Conservation (phyloP, 2,329 filamentous ascomycete genomes). For the Alternaria tenuissima region DNA sequence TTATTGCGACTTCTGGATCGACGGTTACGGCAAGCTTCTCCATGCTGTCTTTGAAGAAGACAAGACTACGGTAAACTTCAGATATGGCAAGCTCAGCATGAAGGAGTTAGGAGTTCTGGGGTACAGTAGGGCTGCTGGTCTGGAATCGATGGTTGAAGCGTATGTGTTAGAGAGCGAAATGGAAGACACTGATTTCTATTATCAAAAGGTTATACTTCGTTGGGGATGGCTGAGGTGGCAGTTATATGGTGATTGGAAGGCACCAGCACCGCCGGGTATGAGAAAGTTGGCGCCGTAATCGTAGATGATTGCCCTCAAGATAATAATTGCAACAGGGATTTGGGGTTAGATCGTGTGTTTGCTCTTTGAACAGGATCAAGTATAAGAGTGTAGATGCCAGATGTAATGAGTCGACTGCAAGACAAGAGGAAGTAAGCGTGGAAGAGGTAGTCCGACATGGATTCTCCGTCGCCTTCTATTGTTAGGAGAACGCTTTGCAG, state of each 20-base stretch:
- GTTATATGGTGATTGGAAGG: neutral
- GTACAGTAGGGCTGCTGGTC: neutral
- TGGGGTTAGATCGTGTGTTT: too few relatives aligned
- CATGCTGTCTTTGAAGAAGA: neutral
- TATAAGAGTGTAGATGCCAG: too few relatives aligned
- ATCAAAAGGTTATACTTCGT: too few relatives aligned
- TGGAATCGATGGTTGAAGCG: neutral
- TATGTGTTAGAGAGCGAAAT: too few relatives aligned
- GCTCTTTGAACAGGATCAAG: too few relatives aligned
- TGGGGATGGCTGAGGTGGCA: too few relatives aligned
- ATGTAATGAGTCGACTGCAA: too few relatives aligned
- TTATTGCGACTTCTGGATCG: neutral
- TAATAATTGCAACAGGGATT: too few relatives aligned
- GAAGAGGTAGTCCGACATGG: neutral
- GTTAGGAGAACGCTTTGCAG: neutral
- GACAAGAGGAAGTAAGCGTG: too few relatives aligned
- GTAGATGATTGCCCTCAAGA: neutral
- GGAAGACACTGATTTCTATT: too few relatives aligned
- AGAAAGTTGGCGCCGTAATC: neutral
- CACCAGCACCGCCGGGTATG: neutral
- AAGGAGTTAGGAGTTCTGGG: neutral
- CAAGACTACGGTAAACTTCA: too few relatives aligned
- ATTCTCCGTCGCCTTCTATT: neutral
- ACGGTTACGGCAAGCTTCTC: neutral
- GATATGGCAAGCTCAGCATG: neutral